Base-by-base conservation (phyloP, 2,329 filamentous ascomycete species). In the Cryoendolithus antarcticus region DNA sequence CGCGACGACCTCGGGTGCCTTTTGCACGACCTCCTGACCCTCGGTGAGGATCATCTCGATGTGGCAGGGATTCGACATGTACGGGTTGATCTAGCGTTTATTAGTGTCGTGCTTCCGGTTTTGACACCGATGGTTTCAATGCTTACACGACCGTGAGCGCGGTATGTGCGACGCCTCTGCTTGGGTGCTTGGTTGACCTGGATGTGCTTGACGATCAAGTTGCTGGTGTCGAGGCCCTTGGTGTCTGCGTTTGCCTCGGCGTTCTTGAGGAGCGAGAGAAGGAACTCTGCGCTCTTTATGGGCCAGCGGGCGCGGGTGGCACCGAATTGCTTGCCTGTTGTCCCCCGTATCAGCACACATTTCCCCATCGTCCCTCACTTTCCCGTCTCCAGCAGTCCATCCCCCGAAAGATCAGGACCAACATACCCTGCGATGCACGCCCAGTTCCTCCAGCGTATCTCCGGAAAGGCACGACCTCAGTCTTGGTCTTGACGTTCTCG, bases 101-200 rank as follows among this genome's bases (percentile, higher is more conserved):
- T n/a, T n/a, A n/a, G n/a, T n/a, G n/a, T n/a, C n/a, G n/a, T n/a
- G n/a, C n/a, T n/a, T n/a, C n/a, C n/a, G n/a, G n/a, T n/a, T n/a
- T n/a, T n/a, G n/a, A n/a, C n/a, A n/a, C n/a, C n/a, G n/a, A n/a
- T n/a, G n/a, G n/a, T n/a, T n/a, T n/a, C n/a, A 19, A 19, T 19
- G 86, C 88, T 62, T 93, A 95, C 89, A 76, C 91, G 86, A 80
- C 91, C 91, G 79, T 98, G 91, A 53, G 93, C 93, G 80, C 91
- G 88, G 84, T 98, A 98, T 65, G 91, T 98, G 70, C 91, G 82
- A 74, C 91, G 80, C 67, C 91, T 82, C 78, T 96, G 89, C 82
- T 96, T 96, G 62, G 91, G 91, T 58, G 91, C 93, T 78, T 98
- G 91, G 85, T 98, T 98, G 78, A 98, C 91, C 77, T 98, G 91